Base-by-base conservation (phyloP, 2,329 filamentous ascomycete species). In the Exophiala oligosperma region DNA sequence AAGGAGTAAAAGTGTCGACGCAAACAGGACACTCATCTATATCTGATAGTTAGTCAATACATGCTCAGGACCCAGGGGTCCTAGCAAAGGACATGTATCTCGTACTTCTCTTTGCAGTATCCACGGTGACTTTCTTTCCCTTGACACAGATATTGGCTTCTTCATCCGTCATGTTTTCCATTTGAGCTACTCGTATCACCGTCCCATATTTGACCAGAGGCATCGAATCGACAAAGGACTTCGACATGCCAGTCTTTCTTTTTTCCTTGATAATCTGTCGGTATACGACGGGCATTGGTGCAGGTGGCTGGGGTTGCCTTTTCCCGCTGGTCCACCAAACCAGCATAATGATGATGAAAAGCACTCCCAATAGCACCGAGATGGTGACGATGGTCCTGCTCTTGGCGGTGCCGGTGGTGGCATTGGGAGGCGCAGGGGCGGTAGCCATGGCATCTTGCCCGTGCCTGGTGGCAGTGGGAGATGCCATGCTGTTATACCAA, bases 21-120 rank as follows among this genome's bases (percentile, higher is more conserved):
- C 55, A 53, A 35, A 57, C 48, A 14, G 50, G 50, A 35, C 49
- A 57, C 6, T 57, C 55, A 26, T 44, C 40, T 47, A 47, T 17
- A 17, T 17, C 17, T 17, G 40, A 9, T 5, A 17, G 14, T n/a
- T 17, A 17, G 40, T 43, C 32, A 24, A 43, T 43, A 28, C 23
- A 44, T 11, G 24, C 35, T 9, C 11, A 11, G 32, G 5, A 21
- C 49, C 29, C 29, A 49, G n/a, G 17, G 32, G 5, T 28, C 49
- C 29, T 37, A 49, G n/a, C 26, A 29, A 11, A 6, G 46, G 17
- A n/a, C 9, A 17, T 17, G 17, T 17, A 17, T 29, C 2, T 35
- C 9, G 11, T 48, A n/a, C 28, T n/a, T 28, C 26, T 29, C 28
- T 9, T 48, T 14, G 46, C 9, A n/a, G n/a, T 4, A 9, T 32